Base-by-base conservation (phyloP, 495 filamentous ascomycete species). In the Penicillium chermesinum region DNA sequence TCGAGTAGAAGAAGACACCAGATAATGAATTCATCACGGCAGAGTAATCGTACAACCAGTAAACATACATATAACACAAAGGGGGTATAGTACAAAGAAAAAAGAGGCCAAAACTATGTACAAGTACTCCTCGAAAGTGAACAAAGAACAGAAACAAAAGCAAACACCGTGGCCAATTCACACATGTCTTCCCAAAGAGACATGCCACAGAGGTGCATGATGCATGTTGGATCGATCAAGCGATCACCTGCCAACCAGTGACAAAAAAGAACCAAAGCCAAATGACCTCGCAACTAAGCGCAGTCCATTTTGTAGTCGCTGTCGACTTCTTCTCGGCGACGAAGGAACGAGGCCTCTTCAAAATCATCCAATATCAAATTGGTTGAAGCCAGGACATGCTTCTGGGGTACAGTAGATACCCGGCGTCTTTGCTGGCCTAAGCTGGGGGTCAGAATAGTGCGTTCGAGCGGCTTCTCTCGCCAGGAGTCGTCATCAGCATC, bases 241-340 rank as follows among this genome's bases (percentile, higher is more conserved):
- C 18, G n/a, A 8, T 30, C 25, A 30, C 9, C 32, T 14, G 13
- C 30, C 42, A 44, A 20, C 42, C 42, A 21, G 30, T 35, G 9
- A 44, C 15, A 42, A 41, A 25, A 25, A 38, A 12, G 30, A 43
- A n/a, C 40, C 43, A 43, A 25, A 22, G 16, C 15, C 46, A 27
- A 52, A 13, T 16, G 17, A 22, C 5, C 16, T 3, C n/a, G 32
- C 3, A 22, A 25, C 59, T 41, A 67, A 49, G 52, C 50, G 32
- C 52, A 62, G 20, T 59, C 53, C 58, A 63, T 67, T 2, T 39
- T 42, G 38, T 59, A 65, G 27, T 74, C 70, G 13, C 50, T 49
- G 50, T 74, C 71, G n/a, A 73, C 67, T 41, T 75, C 72, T 21
- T 74, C 72, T 4, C 65, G 59, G 27, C 63, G 56, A 21, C 70